A percentile compares a stretch with the other conserved stretches of the same genome.
These are phyloP conservation scores for Starmerella davenportii DNA, from an alignment of 805 yeast species.

Conservation along the genomic window DNA sequence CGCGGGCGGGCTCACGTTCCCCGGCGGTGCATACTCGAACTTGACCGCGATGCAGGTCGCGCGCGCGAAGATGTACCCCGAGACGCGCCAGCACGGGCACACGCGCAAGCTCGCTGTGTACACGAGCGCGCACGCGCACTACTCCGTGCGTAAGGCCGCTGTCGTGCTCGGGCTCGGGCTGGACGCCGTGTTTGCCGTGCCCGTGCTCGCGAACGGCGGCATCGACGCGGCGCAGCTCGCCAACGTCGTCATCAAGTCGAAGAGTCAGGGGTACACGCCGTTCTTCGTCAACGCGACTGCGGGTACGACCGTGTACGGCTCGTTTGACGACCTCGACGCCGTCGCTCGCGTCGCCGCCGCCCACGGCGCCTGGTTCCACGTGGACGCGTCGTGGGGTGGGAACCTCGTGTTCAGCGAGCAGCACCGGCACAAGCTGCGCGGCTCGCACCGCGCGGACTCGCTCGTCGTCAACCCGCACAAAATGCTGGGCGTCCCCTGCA, in stretches of 20 bases:
- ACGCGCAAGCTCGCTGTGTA: conserved; percentile 44
- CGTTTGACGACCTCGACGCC: conserved; percentile 49
- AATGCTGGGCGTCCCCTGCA: conserved; percentile 65
- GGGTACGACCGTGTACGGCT: conserved; percentile 77
- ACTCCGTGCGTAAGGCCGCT: conserved; percentile 67
- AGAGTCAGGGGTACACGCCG: conserved; percentile 44
- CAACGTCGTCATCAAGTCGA: conserved; percentile 28
- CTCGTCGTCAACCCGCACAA: conserved; percentile 74
- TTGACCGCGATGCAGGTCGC: conserved; percentile 66
- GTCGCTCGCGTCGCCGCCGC: conserved; percentile 37
- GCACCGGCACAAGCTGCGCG: conserved; percentile 33
- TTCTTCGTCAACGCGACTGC: conserved; percentile 68
- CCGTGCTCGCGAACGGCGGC: conserved; percentile 37
- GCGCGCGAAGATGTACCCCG: conserved; percentile 45
- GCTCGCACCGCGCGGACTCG: conserved; percentile 52
- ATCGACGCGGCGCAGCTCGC: conserved; percentile 37
- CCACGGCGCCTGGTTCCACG: conserved; percentile 55
- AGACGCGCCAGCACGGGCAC: conserved; percentile 48
- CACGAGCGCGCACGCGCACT: conserved; percentile 57
- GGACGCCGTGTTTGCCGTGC: conserved; percentile 41
- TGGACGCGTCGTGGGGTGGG: conserved; percentile 88
- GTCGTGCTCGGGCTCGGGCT: conserved; percentile 58
- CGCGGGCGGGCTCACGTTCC: conserved; percentile 69
- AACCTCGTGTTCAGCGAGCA: conserved; percentile 48
- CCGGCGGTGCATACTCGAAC: conserved; percentile 81